phyloP scores from a whole-genome alignment of 352 stramenopile species.

The Saprolegnia parasitica region DNA sequence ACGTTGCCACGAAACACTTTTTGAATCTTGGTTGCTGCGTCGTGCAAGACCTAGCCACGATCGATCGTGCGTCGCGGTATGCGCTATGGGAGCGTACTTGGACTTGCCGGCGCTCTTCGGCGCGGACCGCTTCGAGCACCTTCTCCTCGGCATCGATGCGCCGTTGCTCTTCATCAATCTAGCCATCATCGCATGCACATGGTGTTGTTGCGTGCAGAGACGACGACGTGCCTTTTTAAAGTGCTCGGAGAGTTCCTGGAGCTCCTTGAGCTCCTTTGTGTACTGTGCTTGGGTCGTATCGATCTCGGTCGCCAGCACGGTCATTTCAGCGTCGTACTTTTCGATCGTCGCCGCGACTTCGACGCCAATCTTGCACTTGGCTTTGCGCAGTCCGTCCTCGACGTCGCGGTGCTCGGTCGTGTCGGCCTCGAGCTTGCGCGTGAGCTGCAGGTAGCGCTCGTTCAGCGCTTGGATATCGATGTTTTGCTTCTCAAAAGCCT shows the following conservation, averaged over 20 bases:
- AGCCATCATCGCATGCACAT: constrained; percentile 5
- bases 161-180: constrained; percentile 81
- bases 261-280: constrained; percentile 47
- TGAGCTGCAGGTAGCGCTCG: constrained; percentile 49
- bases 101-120: constrained; percentile 65
- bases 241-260: constrained; percentile 71
- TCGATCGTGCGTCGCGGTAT: too few species aligned
- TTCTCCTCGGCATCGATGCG: constrained; percentile 78
- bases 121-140: constrained; percentile 62
- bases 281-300: constrained; percentile 43
- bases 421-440: constrained; percentile 59
- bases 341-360: constrained; percentile 68
- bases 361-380: constrained; percentile 71
- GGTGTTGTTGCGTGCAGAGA: neutral
- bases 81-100: too few species aligned
- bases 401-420: constrained; percentile 78
- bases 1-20: constrained; percentile 73
- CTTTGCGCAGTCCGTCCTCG: constrained; percentile 72
- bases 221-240: constrained; percentile 57
- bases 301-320: constrained; percentile 51
- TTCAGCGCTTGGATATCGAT: constrained; percentile 69
- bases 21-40: constrained; percentile 71
- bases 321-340: constrained; percentile 77
- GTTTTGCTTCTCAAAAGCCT: constrained; percentile 69
- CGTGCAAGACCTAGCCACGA: constrained; percentile 50